These are phyloP conservation scores for Scedosporium boydii DNA, from an alignment of 2,329 filamentous ascomycete species.

Conservation along the genomic window DNA sequence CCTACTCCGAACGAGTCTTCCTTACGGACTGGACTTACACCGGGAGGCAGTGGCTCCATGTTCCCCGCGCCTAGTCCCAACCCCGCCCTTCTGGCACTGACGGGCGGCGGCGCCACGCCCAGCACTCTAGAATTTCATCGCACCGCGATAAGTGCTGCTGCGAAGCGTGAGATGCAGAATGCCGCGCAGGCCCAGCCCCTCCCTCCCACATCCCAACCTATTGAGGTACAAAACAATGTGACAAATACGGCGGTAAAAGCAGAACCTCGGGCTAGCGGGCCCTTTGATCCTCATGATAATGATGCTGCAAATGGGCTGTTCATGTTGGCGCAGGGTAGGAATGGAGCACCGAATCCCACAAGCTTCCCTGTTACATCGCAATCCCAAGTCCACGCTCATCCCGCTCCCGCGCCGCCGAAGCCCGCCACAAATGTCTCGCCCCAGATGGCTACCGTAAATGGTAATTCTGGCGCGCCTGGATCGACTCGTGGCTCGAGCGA, in stretches of 20 bases:
- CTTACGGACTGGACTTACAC: slow-evolving; percentile 80
- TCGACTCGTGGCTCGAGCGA: slow-evolving; percentile 54
- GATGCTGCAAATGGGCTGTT: slow-evolving; percentile 92
- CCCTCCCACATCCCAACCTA: slow-evolving; percentile 41
- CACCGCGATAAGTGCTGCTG: slow-evolving; percentile 74
- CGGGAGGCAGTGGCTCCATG: slow-evolving; percentile 93
- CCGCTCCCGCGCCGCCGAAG: slow-evolving; percentile 24
- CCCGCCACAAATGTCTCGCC: slow-evolving; percentile 34
- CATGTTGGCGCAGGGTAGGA: slow-evolving; percentile 73
- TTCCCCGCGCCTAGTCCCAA: slow-evolving; percentile 88
- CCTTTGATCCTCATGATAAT: slow-evolving; percentile 83
- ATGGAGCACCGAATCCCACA: slow-evolving; percentile 40
- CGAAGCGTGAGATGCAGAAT: slow-evolving; percentile 43
- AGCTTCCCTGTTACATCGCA: slow-evolving; percentile 36
- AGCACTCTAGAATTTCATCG: slow-evolving; percentile 90
- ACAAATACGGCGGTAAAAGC: slow-evolving; percentile 27
- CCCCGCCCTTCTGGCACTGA: slow-evolving; percentile 69
- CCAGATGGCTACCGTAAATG: slow-evolving; percentile 40
- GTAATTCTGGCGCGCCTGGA: slow-evolving; percentile 21
- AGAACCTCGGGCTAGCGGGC: slow-evolving; percentile 46
- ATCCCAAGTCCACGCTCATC: slow-evolving; percentile 40
- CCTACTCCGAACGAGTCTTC: slow-evolving; percentile 96
- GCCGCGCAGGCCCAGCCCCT: slow-evolving; percentile 18
- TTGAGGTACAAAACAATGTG: slow-evolving; percentile 36
- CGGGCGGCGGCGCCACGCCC: slow-evolving; percentile 77